Conservation (phyloP, 768 basidiomycete species). For the Leucogyrophana mollusca region DNA sequence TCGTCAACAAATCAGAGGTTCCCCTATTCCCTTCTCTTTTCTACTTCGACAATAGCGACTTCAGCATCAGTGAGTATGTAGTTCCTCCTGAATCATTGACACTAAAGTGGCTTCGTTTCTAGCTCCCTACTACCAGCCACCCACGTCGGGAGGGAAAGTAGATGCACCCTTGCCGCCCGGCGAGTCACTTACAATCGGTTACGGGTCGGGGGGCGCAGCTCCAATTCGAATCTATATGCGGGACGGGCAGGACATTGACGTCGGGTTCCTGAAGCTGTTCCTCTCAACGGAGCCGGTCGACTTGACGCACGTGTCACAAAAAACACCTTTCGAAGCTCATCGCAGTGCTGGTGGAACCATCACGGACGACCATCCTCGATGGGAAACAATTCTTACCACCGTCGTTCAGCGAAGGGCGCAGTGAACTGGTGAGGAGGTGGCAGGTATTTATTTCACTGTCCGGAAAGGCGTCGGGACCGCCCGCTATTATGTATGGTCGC, state of each 20-base stretch:
- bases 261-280: conserved; percentile 45
- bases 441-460: too few relatives aligned
- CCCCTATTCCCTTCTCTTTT: conserved; percentile 39
- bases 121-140: too few relatives aligned
- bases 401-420: too few relatives aligned
- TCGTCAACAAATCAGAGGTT: conserved; percentile 32
- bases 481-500: too few relatives aligned
- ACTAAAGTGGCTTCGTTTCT: background rate
- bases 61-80: conserved; percentile 30
- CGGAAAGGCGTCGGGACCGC: too few relatives aligned
- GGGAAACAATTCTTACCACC: conserved; percentile 19
- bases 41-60: conserved; percentile 41
- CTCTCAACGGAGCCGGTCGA: conserved; percentile 35
- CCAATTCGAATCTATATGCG: conserved; percentile 33
- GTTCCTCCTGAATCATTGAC: too few relatives aligned
- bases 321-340: conserved; percentile 28
- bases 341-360: background rate
- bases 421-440: too few relatives aligned
- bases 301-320: conserved; percentile 32
- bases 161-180: too few relatives aligned
- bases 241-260: conserved; percentile 30
- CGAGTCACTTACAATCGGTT: conserved; percentile 34
- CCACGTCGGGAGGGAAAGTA: too few relatives aligned
- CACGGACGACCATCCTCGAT: background rate
- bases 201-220: conserved; percentile 33